Base-by-base conservation (phyloP, 139 green algal species). In the Chlamydomonas incerta region DNA sequence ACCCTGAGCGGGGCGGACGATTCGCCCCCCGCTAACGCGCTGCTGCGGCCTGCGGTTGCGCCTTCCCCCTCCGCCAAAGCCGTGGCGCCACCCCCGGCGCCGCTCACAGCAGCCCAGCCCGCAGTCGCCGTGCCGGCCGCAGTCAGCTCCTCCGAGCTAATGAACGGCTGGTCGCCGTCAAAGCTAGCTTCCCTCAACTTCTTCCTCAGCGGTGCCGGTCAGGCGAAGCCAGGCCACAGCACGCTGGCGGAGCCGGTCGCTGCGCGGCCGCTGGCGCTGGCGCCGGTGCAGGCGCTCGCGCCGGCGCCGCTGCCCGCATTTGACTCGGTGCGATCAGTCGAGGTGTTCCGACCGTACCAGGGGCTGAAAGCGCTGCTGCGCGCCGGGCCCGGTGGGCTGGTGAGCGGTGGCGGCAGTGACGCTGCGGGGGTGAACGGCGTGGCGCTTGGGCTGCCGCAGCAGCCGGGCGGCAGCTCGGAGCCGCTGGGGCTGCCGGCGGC, bases 141-240 rank as follows among this genome's bases (percentile, higher is more conserved):
- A 31, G 9, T 34, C 13, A 66, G 35, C 74, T 18, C 57, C 13
- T 41, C 13, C 58, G 74, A 82, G 23, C 66, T 74, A 3, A 50
- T 76, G 50, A 76, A 33, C 5, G 67, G 50, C 18, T 85, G 80
- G 80, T 85, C 80, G 2, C 80, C 80, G 0, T 77, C 80, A 21
- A 85, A 85, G 66, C 66, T 77, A 3, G 80, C 80, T 29, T 85
- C 81, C 55, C 35, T 87, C 2, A 60, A 73, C 17, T 80, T 80
- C 57, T 87, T 87, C 69, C 28, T 80, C 29, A 80, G 34, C 58
- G 71, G 47, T 26, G 57, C 23, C 14, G 46, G 9, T 8, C 37
- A 72, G 55, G 21, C 52, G 6, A 69, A 66, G 10, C 52, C 33
- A 10, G 13, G 24, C 17, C 5, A 0, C 31, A 14, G 33, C 1